Evolutionary conservation across 176 grass and related monocot genomes (phyloP).

Genomic region (Oryza meridionalis): DNA sequence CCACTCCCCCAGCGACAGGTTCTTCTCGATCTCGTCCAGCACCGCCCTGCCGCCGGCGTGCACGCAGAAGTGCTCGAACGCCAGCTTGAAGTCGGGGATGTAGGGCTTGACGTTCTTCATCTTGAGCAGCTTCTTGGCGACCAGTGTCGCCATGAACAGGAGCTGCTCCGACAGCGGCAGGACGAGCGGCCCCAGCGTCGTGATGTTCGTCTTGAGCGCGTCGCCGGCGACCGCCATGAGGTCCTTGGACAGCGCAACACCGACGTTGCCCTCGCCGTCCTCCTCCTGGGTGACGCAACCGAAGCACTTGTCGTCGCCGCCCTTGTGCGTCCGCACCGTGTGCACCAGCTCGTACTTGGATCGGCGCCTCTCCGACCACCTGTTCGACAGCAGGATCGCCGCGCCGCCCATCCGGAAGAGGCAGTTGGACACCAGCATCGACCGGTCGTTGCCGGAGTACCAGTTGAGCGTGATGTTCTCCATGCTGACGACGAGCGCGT

Average conservation of each 20-base stretch:
- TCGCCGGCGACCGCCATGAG: too few species aligned
- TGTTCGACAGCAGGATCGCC: slow-evolving; percentile 79
- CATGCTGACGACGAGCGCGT: slow-evolving; percentile 77
- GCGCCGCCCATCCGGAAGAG: too few species aligned
- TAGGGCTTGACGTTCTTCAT: slow-evolving; percentile 87
- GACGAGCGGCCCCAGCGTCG: slow-evolving; percentile 62
- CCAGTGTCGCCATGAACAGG: slow-evolving; percentile 62
- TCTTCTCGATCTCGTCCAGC: slow-evolving; percentile 72
- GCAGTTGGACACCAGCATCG: too few species aligned
- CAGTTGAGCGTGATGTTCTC: too few species aligned
- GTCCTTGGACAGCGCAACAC: not conserved
- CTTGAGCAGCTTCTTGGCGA: slow-evolving; percentile 64
- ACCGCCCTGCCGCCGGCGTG: slow-evolving; percentile 48
- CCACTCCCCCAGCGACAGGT: slow-evolving; percentile 74
- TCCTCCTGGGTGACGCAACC: slow-evolving; percentile 86
- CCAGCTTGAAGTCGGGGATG: slow-evolving; percentile 90
- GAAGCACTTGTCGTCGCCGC: slow-evolving; percentile 80
- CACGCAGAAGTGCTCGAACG: slow-evolving; percentile 88
- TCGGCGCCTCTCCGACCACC: slow-evolving; percentile 44
- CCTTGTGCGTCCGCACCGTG: slow-evolving; percentile 84
- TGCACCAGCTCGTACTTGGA: slow-evolving; percentile 87
- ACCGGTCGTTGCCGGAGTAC: too few species aligned
- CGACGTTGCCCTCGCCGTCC: slow-evolving; percentile 53
- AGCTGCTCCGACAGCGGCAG: slow-evolving; percentile 82
- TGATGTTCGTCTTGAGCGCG: too few species aligned